Base-by-base conservation (phyloP, 495 filamentous ascomycete species). In the Hypoxylon intermedium region DNA sequence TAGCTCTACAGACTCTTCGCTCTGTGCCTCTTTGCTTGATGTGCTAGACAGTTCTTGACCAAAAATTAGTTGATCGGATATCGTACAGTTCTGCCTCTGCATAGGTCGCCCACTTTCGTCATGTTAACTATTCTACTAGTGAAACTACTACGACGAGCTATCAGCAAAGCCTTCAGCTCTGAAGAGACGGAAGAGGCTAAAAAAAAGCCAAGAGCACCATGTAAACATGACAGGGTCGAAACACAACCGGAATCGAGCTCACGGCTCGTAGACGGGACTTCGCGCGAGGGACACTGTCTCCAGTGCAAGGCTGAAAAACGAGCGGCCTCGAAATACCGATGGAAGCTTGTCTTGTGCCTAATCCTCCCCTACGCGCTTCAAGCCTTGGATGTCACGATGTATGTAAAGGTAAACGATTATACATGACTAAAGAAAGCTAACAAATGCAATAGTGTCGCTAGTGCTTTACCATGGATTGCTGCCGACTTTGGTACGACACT, bases 391-490 rank as follows among this genome's bases (percentile, higher is more conserved):
- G 73, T 79, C 4, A 87, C 85, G 0, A 84, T 88, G 52, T 62
- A 60, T 16, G 47, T 18, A 16, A 31, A 23, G 19, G 19, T 9
- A 16, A 1, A 16, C 6, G 6, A 13, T 5, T 9, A 7, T 9
- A 18, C 5, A 16, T 19, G 1, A 26, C 6, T 1, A 19, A 43
- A 1, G 31, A 15, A 19, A 4, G 18, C 60, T 67, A 28, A 67
- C 26, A 2, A 2, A 4, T 38, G 28, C 18, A 36, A 44, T 15
- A 60, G 56, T 31, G 75, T 88, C 7, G 83, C 85, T 0, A 81
- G 81, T 9, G 85, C 85, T 3, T 49, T 86, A 5, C 82, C 84
- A 5, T 81, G 74, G 41, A 87, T 88, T 36, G 84, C 84, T 9
- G 72, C 74, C 0, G 80, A 87, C 49, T 87, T 87, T 66, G 66